Conservation (phyloP, 2,329 filamentous ascomycete genomes). For the Periglandula ipomoeae region DNA sequence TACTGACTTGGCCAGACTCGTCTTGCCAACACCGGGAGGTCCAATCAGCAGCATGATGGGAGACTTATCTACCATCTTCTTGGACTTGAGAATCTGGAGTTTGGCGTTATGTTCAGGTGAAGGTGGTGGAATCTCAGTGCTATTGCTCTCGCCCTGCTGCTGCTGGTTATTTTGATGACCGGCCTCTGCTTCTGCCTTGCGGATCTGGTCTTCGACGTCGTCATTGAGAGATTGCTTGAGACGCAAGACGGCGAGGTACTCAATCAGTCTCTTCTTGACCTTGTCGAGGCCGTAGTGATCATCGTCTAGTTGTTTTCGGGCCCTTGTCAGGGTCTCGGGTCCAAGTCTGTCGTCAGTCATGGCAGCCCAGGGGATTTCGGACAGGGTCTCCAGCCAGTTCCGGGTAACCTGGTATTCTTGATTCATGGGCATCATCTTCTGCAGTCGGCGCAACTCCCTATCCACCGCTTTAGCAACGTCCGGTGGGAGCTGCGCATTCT, state of each 20-base stretch:
- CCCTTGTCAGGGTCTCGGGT: slow-evolving; percentile 65
- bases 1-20: slow-evolving; percentile 85
- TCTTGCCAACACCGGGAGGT: slow-evolving; percentile 92
- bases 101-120: slow-evolving; percentile 43
- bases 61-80: slow-evolving; percentile 86
- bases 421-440: slow-evolving; percentile 93
- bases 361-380: slow-evolving; percentile 87
- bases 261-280: slow-evolving; percentile 91
- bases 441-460: slow-evolving; percentile 75
- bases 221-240: slow-evolving; percentile 88
- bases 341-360: slow-evolving; percentile 81
- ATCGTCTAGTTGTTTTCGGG: slow-evolving; percentile 83
- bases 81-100: slow-evolving; percentile 66
- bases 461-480: slow-evolving; percentile 89
- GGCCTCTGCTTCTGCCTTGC: slow-evolving; percentile 53
- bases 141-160: background rate
- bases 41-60: slow-evolving; percentile 90
- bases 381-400: slow-evolving; percentile 87
- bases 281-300: slow-evolving; percentile 96
- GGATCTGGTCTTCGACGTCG: slow-evolving; percentile 71
- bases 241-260: slow-evolving; percentile 92
- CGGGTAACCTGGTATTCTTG: slow-evolving; percentile 91
- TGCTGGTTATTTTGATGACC: slow-evolving; percentile 34
- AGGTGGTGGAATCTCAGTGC: background rate
- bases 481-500: slow-evolving; percentile 68